phyloP scores from a whole-genome alignment of 1,139 yeast species.

The Magnusiomyces sp. region DNA sequence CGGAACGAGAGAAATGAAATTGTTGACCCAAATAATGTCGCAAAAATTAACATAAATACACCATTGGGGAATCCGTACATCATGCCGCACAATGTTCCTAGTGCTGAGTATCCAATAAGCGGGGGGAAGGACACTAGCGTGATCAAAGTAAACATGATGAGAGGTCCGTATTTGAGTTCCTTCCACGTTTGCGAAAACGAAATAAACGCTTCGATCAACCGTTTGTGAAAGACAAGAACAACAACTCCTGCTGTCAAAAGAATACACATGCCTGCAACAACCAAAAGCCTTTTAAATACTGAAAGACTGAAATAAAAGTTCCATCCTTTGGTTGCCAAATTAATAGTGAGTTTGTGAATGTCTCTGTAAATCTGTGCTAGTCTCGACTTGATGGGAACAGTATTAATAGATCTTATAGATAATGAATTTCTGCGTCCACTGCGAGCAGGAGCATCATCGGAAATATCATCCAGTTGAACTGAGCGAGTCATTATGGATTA shows the following conservation, averaged over 20 bases:
- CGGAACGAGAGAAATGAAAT: conserved; percentile 63
- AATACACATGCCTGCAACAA: conserved; percentile 13
- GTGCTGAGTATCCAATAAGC: conserved; percentile 67
- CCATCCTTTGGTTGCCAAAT: conserved; percentile 1
- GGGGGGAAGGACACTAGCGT: conserved; percentile 73
- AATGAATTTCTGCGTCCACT: too few species aligned
- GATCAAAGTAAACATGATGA: conserved; percentile 44
- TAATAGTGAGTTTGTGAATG: not conserved
- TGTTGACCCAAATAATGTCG: conserved; percentile 67
- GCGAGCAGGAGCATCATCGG: too few species aligned
- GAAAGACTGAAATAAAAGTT: conserved; percentile 10
- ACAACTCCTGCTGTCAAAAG: conserved; percentile 18
- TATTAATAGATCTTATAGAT: too few species aligned
- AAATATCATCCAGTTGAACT: too few species aligned
- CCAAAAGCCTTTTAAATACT: conserved; percentile 11
- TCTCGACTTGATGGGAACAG: not conserved
- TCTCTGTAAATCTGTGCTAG: not conserved
- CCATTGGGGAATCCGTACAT: conserved; percentile 76
- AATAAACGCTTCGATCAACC: conserved; percentile 39
- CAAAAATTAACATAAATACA: conserved; percentile 65
- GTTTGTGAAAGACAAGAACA: conserved; percentile 42
- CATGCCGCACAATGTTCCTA: conserved; percentile 68
- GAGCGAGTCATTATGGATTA: too few species aligned
- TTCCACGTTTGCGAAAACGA: conserved; percentile 41
- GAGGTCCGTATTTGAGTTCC: conserved; percentile 42